Base-by-base conservation (phyloP, 177 flowering plant genomes). In the Tripterygium wilfordii region DNA sequence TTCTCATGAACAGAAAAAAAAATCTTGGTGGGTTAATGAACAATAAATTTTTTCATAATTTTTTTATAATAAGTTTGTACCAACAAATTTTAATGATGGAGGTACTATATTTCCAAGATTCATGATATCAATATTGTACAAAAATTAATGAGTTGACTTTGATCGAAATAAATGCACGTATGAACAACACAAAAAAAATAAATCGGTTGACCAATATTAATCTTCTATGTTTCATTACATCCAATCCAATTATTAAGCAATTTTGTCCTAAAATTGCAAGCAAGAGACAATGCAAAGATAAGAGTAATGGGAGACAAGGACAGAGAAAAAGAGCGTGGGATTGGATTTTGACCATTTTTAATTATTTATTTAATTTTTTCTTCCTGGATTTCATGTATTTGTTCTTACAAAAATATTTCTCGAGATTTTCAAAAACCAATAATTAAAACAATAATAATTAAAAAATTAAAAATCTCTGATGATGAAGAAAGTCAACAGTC, bases 231-330 rank as follows among this genome's bases (percentile, higher is more conserved):
- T 30, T 7, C 33, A 6, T 10, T 10, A 27, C 18, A 25, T 13
- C 8, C n/a, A 2, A 19, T 20, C 23, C 52, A 42, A 22, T 42
- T 18, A 23, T 39, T 28, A 12, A 36, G 36, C 35, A 29, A 40
- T 14, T 23, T 51, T 9, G 3, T 14, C 21, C 45, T 18, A 15
- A 14, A 16, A 26, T n/a, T n/a, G 17, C 24, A 53, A 46, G 5
- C 17, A 46, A 32, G 31, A 26, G 25, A 48, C 39, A 40, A 49
- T 37, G 28, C 18, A 41, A 42, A 53, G 61, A 12, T 55, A 51
- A n/a, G 68, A 54, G 49, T 65, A 64, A 57, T 33, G 68, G 77
- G 71, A 48, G 71, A 68, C 77, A 68, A 69, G 44, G 71, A 68
- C 77, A 68, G 27, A 23, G 31, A 24, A 48, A 30, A 49, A 62